Percentiles rank a stretch among this genome's conserved stretches.
phyloP scores from a whole-genome alignment of 495 filamentous ascomycete genomes.

The Staphylotrichum tortipilum region DNA sequence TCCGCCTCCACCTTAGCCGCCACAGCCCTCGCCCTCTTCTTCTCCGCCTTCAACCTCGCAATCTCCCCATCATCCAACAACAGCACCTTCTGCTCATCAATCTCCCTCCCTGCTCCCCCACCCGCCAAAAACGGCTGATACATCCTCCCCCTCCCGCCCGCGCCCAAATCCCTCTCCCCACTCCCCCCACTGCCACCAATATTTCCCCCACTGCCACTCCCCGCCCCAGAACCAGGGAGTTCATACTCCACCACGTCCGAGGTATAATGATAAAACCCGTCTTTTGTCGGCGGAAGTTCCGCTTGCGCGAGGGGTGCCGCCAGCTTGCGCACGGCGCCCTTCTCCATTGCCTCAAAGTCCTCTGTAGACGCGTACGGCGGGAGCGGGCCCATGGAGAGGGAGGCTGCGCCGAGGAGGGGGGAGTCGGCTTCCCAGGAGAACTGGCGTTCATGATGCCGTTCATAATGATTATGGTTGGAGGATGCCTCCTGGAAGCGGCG shows the following conservation, averaged over 20 bases:
- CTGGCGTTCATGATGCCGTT: conserved; percentile 6
- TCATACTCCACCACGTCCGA: conserved; percentile 22
- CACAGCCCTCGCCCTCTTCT: conserved; percentile 11
- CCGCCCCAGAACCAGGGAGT: conserved; percentile 15
- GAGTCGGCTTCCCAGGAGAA: conserved; percentile 19
- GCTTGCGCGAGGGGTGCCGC: conserved; percentile 22
- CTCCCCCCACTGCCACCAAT: background rate
- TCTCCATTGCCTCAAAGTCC: conserved; percentile 25
- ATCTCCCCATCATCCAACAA: conserved; percentile 22
- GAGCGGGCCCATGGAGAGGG: conserved; percentile 18
- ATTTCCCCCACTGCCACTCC: conserved; percentile 12
- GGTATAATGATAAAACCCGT: conserved; percentile 23
- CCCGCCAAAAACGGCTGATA: too few relatives aligned
- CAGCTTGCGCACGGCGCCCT: conserved; percentile 26
- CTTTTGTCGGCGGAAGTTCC: conserved; percentile 30
- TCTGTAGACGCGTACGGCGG: conserved; percentile 26
- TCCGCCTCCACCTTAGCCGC: background rate
- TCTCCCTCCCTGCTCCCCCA: conserved; percentile 8
- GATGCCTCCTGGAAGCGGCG: conserved; percentile 5
- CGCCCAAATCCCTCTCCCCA: conserved; percentile 16
- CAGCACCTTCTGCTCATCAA: conserved; percentile 29
- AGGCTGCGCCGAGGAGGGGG: conserved; percentile 9
- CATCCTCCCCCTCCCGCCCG: too few relatives aligned
- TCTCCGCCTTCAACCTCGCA: conserved; percentile 14
- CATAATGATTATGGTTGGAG: background rate